Conservation (phyloP, 306 rosid species). For the Sechiopsis laciniata region DNA sequence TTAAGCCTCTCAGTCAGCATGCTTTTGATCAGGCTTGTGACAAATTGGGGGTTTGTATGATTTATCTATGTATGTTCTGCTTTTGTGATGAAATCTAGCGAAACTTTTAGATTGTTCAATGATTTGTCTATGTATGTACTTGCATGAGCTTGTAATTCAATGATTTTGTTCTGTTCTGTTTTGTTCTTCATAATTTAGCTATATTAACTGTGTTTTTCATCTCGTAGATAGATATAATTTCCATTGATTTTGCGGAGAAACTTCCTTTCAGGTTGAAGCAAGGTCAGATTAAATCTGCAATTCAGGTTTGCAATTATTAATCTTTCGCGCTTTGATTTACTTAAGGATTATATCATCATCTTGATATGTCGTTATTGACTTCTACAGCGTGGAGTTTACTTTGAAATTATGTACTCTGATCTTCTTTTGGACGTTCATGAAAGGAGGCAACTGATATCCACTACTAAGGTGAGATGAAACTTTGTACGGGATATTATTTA, state of each 20-base stretch:
- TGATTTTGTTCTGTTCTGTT: neutral
- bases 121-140: neutral
- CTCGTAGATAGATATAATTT: conserved; percentile 66
- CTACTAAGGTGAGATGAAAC: conserved; percentile 52
- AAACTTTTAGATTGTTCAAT: neutral
- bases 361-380: neutral
- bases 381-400: conserved; percentile 69
- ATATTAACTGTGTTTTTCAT: conserved; percentile 19
- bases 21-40: conserved; percentile 67
- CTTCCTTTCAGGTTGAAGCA: conserved; percentile 68
- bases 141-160: neutral
- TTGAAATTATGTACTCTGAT: conserved; percentile 60
- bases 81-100: neutral
- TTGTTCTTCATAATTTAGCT: neutral
- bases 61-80: neutral
- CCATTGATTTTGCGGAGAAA: conserved; percentile 63
- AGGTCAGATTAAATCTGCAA: conserved; percentile 58
- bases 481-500: neutral
- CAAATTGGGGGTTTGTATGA: conserved; percentile 56
- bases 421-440: conserved; percentile 42
- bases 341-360: neutral
- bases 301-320: conserved; percentile 40
- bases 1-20: conserved; percentile 53
- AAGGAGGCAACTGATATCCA: conserved; percentile 64
- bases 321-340: neutral